Base-by-base conservation (phyloP, 768 basidiomycete genomes). In the Trichaptum fuscoviolaceum region DNA sequence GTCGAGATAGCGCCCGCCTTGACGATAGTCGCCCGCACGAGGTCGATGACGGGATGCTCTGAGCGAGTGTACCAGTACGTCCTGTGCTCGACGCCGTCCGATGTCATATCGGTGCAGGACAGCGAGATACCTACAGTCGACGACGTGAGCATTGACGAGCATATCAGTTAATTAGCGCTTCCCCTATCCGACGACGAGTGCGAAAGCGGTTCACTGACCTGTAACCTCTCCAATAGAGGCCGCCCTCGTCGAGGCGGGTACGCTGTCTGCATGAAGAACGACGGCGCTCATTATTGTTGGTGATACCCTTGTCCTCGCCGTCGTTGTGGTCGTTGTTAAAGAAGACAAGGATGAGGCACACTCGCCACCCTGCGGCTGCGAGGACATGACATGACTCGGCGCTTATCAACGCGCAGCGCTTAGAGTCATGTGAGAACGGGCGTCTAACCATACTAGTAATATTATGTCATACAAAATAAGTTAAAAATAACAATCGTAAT, bases 381-480 rank as follows among this genome's bases (percentile, higher is more conserved):
- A 52, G 42, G 42, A 52, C 42, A 52, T 52, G 42, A 52, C 42
- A 52, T 52, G 42, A 52, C 42, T 52, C 42, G 42, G 42, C 42
- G 42, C 42, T 52, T 52, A 52, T 52, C 42, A 20, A 4, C 42
- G 42, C 42, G 42, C 42, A 52, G 42, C 10, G 15, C 20, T 52
- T 15, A 6, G 42, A 52, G 42, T 52, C 42, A 52, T 52, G 42
- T 52, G 42, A 52, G 42, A 52, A 12, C 42, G 42, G 20, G 42
- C 42, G 42, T 20, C 42, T 52, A 12, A 52, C 15, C 10, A 2
- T 6, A 20, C 3, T 12, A 52, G 5, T 6, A 20, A 12, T 12
- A 52, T 52, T 52, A 52, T 52, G 42, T 52, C 42, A 52, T 52
- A 52, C 8, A 30, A 3, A 52, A 52, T 52, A 52, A 12, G 42